Base-by-base conservation (phyloP, 1,139 yeast species). In the Nakaseomyces nivariensis region DNA sequence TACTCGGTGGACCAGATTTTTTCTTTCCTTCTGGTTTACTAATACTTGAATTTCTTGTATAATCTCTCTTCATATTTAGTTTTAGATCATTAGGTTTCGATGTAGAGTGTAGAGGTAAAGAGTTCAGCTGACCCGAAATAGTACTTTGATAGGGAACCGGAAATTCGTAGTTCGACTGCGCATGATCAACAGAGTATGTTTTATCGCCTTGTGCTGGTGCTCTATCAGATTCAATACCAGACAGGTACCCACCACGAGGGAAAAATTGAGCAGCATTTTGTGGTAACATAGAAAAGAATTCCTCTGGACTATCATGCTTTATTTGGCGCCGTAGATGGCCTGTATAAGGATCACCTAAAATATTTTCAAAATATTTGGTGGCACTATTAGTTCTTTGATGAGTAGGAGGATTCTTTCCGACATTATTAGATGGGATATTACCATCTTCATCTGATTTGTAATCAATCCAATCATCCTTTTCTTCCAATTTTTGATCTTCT, bases 11-110 rank as follows among this genome's bases (percentile, higher is more conserved):
- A n/a, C 11, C 17, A 34, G 31, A 17, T 29, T 43, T 43, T 41
- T 17, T 29, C 31, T 48, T 17, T 4, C 32, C 22, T 41, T 17
- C 26, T 13, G 24, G 36, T 13, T 37, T 22, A 31, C 8, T 11
- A 6, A 13, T 24, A 24, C 24, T 37, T 37, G 31, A 27, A 5
- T 45, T 32, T 44, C 42, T 34, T 29, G 22, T 10, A 49, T 51
- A 27, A 49, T 51, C 36, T 51, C 52, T 31, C 45, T 46, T 37
- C 25, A 37, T 17, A 37, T 10, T 22, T 10, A 10, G 11, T 13
- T 37, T 22, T 37, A 25, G 10, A 17, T 37, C 40, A 7, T 9
- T 17, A 10, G 40, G 40, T 17, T 37, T 13, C 4, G 40, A 37
- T 37, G 40, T 37, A 9, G 40, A 37, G 4, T 22, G 8, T 7